Evolutionary conservation across 139 green algal species (phyloP).

Genomic region (Edaphochlamys debaryana): DNA sequence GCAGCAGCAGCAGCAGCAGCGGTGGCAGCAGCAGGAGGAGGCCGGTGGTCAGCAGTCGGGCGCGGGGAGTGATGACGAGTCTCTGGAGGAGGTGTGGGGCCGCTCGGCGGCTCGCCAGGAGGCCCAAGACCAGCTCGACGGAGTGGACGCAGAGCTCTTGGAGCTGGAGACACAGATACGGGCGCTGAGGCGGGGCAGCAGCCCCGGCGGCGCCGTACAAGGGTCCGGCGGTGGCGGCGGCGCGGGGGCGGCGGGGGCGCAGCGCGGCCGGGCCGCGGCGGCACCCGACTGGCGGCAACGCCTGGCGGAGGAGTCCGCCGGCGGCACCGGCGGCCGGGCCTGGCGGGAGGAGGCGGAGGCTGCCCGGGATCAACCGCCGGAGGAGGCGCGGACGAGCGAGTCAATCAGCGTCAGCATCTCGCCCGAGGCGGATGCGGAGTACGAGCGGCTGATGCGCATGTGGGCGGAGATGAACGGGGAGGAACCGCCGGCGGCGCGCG

Average conservation of each 20-base stretch:
- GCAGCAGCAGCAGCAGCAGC: background rate
- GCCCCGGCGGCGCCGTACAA: background rate
- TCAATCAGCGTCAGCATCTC: background rate
- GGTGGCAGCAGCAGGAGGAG: background rate
- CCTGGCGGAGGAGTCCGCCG: background rate
- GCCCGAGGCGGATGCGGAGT: background rate
- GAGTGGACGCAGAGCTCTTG: background rate
- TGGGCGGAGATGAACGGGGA: slow-evolving; percentile 13
- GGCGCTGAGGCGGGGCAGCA: background rate
- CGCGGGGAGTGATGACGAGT: no score
- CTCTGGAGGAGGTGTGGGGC: background rate
- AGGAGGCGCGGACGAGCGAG: background rate
- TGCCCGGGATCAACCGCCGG: background rate
- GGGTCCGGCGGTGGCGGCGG: background rate
- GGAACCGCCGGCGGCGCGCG: background rate
- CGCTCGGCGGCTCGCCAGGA: background rate
- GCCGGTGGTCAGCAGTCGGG: no score
- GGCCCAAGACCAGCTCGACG: background rate
- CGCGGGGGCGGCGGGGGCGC: no score
- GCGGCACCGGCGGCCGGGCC: background rate
- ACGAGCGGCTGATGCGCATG: slow-evolving; percentile 13
- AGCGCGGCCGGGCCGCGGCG: background rate
- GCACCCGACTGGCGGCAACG: background rate
- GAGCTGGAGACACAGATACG: slow-evolving; percentile 8
- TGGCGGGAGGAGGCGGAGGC: background rate